These are phyloP conservation scores for Ampelomyces quisqualis DNA, from an alignment of 2,329 filamentous ascomycete genomes.

Conservation along the genomic window DNA sequence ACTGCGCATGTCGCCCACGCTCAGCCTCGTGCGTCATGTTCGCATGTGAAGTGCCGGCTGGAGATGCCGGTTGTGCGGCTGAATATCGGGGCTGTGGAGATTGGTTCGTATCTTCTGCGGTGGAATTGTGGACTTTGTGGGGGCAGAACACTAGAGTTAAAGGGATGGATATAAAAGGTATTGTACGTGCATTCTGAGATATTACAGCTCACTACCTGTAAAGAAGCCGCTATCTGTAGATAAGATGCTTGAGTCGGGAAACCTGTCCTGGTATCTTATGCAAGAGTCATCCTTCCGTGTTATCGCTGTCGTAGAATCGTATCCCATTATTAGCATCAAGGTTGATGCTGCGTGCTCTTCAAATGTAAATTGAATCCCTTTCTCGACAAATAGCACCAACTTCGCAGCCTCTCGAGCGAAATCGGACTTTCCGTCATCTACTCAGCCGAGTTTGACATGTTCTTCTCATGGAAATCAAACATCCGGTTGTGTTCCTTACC, in stretches of 20 bases:
- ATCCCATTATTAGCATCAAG: too few species aligned
- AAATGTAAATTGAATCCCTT: too few species aligned
- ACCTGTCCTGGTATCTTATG: too few species aligned
- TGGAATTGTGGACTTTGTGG: constrained; percentile 3
- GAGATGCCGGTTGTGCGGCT: constrained; percentile 7
- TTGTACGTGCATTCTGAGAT: background rate
- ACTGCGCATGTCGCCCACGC: constrained; percentile 12
- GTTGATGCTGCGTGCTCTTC: too few species aligned
- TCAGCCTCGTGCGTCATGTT: constrained; percentile 15
- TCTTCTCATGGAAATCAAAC: constrained; percentile 32
- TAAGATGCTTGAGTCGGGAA: too few species aligned
- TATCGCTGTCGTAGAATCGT: too few species aligned
- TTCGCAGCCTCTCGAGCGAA: too few species aligned
- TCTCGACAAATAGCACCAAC: too few species aligned
- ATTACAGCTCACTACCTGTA: too few species aligned
- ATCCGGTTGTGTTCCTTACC: constrained; percentile 11
- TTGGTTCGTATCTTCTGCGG: constrained; percentile 15
- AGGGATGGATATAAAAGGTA: background rate
- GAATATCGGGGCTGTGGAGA: constrained; percentile 8
- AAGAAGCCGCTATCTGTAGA: too few species aligned
- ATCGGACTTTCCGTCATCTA: too few species aligned
- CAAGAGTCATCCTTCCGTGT: too few species aligned
- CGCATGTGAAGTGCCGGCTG: constrained; percentile 1
- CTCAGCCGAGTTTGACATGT: background rate
- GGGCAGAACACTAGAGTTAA: background rate